Evolutionary conservation across 768 basidiomycete genomes (phyloP).

Genomic region (Mycena belliarum): DNA sequence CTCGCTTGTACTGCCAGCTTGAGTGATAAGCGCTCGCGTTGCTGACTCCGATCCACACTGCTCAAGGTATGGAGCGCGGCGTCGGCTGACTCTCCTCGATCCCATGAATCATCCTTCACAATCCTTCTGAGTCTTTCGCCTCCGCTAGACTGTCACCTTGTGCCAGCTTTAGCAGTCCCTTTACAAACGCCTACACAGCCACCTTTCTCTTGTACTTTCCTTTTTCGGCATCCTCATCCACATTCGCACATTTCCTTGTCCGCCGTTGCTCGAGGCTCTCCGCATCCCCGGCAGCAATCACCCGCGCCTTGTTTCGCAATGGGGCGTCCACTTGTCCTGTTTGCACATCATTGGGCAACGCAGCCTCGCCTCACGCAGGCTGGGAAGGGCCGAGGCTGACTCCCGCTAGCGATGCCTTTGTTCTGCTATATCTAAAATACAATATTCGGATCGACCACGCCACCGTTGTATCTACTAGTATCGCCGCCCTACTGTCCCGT

Average conservation of each 20-base stretch:
- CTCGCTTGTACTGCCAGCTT: no score
- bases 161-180: neutral
- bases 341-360: neutral
- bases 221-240: slow-evolving; percentile 1
- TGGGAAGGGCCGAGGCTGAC: no score
- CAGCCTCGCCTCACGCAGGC: neutral
- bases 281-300: neutral
- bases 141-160: neutral
- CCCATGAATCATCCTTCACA: no score
- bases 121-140: neutral
- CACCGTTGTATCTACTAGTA: slow-evolving; percentile 14
- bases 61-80: no score
- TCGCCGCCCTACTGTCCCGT: neutral
- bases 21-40: no score
- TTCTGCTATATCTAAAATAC: slow-evolving; percentile 5
- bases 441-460: neutral
- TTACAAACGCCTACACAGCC: neutral
- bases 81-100: no score
- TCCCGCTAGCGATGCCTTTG: slow-evolving; percentile 13
- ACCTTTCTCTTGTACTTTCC: slow-evolving; percentile 5
- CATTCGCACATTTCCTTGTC: slow-evolving; percentile 5
- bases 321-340: slow-evolving; percentile 9
- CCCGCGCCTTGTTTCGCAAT: slow-evolving; percentile 13
- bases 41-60: no score
- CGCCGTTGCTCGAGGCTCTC: neutral